These are phyloP conservation scores for Pestalotiopsis sp. DNA, from an alignment of 2,329 filamentous ascomycete species.

Conservation along the genomic window DNA sequence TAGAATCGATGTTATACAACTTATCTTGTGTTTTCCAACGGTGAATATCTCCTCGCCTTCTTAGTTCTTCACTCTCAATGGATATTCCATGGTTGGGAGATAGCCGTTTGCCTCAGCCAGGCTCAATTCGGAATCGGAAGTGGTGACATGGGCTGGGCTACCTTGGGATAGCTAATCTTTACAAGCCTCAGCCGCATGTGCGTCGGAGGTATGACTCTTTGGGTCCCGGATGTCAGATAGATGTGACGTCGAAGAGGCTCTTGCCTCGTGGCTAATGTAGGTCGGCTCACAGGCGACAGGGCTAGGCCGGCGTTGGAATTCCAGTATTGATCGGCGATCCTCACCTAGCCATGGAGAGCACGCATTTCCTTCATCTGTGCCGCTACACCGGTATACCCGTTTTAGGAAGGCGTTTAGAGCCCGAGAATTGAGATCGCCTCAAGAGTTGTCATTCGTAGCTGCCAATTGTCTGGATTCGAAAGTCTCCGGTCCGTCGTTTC, in stretches of 20 bases:
- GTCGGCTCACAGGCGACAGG: not conserved
- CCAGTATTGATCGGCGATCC: slow-evolving; percentile 1
- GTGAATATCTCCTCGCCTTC: not conserved
- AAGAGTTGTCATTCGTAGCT: not conserved
- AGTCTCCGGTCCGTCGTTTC: not conserved
- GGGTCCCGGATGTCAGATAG: not conserved
- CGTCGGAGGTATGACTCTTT: not conserved
- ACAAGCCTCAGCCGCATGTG: not conserved
- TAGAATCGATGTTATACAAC: not conserved
- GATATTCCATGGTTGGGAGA: not conserved
- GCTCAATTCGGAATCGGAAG: not conserved
- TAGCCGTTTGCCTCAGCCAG: not conserved
- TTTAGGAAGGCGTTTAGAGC: not conserved
- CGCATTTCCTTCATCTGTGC: not conserved
- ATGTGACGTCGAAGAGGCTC: slow-evolving; percentile 2
- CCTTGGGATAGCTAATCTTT: not conserved
- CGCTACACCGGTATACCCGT: not conserved
- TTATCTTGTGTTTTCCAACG: not conserved
- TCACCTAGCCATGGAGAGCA: not conserved
- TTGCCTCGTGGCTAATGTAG: not conserved
- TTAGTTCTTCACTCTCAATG: not conserved
- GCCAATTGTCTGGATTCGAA: not conserved
- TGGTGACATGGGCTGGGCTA: not conserved
- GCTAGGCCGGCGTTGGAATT: not conserved
- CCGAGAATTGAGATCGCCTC: not conserved